Conservation (phyloP, 306 rosid species). For the Gynostemma pentaphyllum region DNA sequence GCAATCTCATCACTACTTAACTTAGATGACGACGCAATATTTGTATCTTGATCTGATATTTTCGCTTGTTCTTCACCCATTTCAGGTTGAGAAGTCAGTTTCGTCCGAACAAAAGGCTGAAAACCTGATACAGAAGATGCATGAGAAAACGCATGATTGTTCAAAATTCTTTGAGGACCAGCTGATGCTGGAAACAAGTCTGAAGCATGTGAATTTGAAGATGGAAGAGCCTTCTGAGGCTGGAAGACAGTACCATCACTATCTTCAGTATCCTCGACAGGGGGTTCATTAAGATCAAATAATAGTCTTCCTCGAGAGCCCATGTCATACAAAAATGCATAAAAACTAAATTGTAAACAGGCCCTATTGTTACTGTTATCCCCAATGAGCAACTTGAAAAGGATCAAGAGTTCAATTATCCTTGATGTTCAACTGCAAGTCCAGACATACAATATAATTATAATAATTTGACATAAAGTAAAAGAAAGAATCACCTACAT, state of each 20-base stretch:
- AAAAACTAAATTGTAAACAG: conserved; percentile 29
- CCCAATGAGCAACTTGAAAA: conserved; percentile 1
- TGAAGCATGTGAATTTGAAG: conserved; percentile 36
- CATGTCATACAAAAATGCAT: conserved; percentile 84
- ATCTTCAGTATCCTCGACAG: conserved; percentile 73
- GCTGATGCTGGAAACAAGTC: conserved; percentile 41
- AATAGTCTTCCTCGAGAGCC: conserved; percentile 83
- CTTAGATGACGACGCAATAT: conserved; percentile 20
- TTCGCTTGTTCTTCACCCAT: conserved; percentile 34
- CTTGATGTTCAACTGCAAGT: conserved; percentile 23
- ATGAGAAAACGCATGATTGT: conserved; percentile 69
- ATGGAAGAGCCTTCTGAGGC: conserved; percentile 66
- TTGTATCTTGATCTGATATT: conserved; percentile 27
- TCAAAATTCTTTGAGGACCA: conserved; percentile 42
- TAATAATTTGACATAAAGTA: not conserved
- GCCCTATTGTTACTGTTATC: conserved; percentile 13
- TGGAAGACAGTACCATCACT: conserved; percentile 32
- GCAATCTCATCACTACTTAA: conserved; percentile 27
- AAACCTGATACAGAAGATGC: conserved; percentile 82
- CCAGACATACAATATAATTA: conserved; percentile 3
- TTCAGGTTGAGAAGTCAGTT: conserved; percentile 30
- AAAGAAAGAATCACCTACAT: not conserved
- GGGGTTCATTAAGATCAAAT: conserved; percentile 98
- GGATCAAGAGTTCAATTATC: not conserved
- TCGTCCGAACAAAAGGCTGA: conserved; percentile 86